A percentile compares a stretch with the other conserved stretches of the same genome.
Conservation (phyloP, 2,329 filamentous ascomycete genomes). For the Ascochyta koolunga region DNA sequence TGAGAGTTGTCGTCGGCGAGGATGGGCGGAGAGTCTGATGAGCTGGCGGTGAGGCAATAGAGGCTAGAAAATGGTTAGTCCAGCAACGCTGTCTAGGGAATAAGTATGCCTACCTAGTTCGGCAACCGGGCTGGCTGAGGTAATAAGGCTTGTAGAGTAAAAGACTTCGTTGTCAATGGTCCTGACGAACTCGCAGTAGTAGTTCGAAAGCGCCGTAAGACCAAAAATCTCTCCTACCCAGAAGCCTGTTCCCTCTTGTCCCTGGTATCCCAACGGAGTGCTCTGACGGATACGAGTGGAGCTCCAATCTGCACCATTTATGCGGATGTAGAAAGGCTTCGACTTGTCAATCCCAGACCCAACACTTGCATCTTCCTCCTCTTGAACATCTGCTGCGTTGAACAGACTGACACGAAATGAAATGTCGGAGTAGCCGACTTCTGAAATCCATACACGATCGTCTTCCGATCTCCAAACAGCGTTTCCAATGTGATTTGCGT, state of each 20-base stretch:
- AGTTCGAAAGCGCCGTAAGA: slow-evolving; percentile 74
- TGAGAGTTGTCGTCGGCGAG: slow-evolving; percentile 77
- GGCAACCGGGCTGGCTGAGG: slow-evolving; percentile 63
- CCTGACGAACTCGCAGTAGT: slow-evolving; percentile 78
- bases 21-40: slow-evolving; percentile 72
- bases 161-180: slow-evolving; percentile 69
- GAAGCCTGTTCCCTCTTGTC: slow-evolving; percentile 56
- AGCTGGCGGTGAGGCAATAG: slow-evolving; percentile 53
- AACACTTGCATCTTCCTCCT: slow-evolving; percentile 45
- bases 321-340: slow-evolving; percentile 78
- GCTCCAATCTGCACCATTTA: slow-evolving; percentile 82
- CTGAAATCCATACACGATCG: slow-evolving; percentile 79
- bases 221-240: slow-evolving; percentile 75
- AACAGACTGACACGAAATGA: slow-evolving; percentile 76
- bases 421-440: slow-evolving; percentile 78
- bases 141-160: slow-evolving; percentile 75
- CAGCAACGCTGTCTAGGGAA: not conserved
- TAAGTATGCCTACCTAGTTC: slow-evolving; percentile 59
- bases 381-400: slow-evolving; percentile 50
- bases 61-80: slow-evolving; percentile 28
- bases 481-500: slow-evolving; percentile 78
- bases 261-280: slow-evolving; percentile 53
- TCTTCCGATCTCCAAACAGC: slow-evolving; percentile 73
- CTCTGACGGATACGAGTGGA: slow-evolving; percentile 71
- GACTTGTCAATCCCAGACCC: slow-evolving; percentile 65